Evolutionary conservation across 768 basidiomycete species (phyloP), one percentile per base, ranked within the genome.

Genomic region (Pisolithus albus): DNA sequence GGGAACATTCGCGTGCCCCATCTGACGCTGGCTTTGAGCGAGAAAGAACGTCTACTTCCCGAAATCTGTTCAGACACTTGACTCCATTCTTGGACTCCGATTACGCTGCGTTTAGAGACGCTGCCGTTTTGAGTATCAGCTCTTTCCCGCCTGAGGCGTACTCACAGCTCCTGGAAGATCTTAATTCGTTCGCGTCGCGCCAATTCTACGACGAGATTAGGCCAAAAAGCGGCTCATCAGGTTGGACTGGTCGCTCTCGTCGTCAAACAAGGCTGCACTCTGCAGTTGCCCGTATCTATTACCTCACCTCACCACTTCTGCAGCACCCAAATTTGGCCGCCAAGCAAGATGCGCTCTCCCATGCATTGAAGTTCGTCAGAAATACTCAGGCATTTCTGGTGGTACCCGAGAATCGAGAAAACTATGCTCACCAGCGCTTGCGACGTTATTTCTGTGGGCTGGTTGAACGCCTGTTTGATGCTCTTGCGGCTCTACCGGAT

Each of bases 391-490:
- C 78, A 0, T 88, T 91, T 63, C 73, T 97, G n/a, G 77, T 79
- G 3, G 75, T 82, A 4, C 71, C 81, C 0, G 85, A 88, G 37
- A 79, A 83, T 59, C 80, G 86, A 24, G 86, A 91, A 46, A 86
- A 86, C 54, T 82, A 79, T 58, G 79, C 87, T 1, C 68, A 92
- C 24, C 89, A 94, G 55, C 80, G 84, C 7, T 73, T 95, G 28
- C 83, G 93, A 26, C 83, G 91, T 23, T 94, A 90, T 64, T 96
- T 95, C 65, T 96, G 93, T 60, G 87, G 90, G 18, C 82, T 86
- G 0, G 81, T 96, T 4, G 90, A 93, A 65, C 82, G 86, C 46
- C 76, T 96, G 9, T 92, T 93, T 53, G 86, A 91, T 56, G 86
- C 80, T 13, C 68, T 88, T 28, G 77, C 83, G 3, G 75, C 75